These are phyloP conservation scores for Chrysoporthe puriensis DNA, from an alignment of 2,329 filamentous ascomycete genomes.

Conservation along the genomic window DNA sequence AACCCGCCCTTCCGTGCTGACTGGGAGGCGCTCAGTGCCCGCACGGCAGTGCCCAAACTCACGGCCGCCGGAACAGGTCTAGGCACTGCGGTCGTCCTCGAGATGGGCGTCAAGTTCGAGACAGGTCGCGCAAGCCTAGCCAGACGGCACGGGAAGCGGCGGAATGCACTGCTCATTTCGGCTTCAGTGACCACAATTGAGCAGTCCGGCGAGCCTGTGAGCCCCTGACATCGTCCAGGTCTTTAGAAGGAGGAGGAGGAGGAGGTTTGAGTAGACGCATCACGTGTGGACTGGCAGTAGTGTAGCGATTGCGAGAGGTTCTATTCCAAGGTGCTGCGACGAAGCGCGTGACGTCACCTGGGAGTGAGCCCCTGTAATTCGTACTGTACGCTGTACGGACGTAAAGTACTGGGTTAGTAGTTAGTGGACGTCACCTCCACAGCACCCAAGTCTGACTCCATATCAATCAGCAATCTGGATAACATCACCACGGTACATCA, in stretches of 20 bases:
- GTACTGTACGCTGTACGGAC: background rate
- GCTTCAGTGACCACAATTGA: constrained; percentile 12
- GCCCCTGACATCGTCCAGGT: background rate
- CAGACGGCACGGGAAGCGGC: constrained; percentile 30
- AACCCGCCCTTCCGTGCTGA: constrained; percentile 22
- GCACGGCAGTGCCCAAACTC: background rate
- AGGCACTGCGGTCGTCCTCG: constrained; percentile 1
- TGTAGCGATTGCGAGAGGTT: background rate
- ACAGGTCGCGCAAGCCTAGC: constrained; percentile 26
- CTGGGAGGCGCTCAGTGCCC: constrained; percentile 13
- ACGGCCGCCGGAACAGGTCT: background rate
- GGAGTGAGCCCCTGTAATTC: background rate
- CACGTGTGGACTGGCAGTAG: background rate
- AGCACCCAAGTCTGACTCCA: background rate
- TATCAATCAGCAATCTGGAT: background rate
- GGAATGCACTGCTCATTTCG: constrained; percentile 32
- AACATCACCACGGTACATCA: background rate
- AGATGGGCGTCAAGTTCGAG: constrained; percentile 2
- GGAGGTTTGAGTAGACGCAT: background rate
- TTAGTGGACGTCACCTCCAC: constrained; percentile 4
- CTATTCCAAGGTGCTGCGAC: constrained; percentile 3
- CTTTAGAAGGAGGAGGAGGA: background rate
- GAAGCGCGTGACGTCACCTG: constrained; percentile 11
- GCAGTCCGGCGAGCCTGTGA: background rate
- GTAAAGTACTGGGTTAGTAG: background rate